These are phyloP conservation scores for Trametes cubensis DNA, from an alignment of 768 basidiomycete genomes.

Conservation along the genomic window DNA sequence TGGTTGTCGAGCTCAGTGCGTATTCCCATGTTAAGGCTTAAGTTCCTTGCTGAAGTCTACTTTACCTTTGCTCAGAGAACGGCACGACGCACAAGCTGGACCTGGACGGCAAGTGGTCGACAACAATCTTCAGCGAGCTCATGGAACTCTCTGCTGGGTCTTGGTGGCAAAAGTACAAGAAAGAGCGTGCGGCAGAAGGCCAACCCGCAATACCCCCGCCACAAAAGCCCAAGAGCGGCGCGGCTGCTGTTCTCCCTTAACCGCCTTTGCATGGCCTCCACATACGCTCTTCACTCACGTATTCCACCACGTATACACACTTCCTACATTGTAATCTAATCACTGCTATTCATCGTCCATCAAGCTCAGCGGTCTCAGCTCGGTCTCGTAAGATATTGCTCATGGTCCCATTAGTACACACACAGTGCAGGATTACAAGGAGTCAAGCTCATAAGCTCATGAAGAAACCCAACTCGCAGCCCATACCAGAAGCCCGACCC, in stretches of 20 bases:
- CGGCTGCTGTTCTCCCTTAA: slow-evolving; percentile 44
- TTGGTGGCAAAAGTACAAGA: slow-evolving; percentile 60
- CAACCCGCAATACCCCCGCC: slow-evolving; percentile 36
- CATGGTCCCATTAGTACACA: slow-evolving; percentile 20
- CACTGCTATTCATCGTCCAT: slow-evolving; percentile 11
- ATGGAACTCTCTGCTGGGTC: slow-evolving; percentile 68
- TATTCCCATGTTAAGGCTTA: slow-evolving; percentile 22
- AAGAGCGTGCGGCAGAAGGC: slow-evolving; percentile 48
- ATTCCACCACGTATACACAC: not conserved
- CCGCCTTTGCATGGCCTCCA: not conserved
- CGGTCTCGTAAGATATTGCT: not conserved
- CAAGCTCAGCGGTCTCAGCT: not conserved
- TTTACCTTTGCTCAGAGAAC: slow-evolving; percentile 42
- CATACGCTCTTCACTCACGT: not conserved
- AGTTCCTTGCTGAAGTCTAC: not conserved
- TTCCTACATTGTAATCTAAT: slow-evolving; percentile 17
- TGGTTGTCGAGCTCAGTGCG: slow-evolving; percentile 68
- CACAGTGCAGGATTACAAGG: slow-evolving; percentile 14
- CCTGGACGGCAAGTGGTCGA: slow-evolving; percentile 71
- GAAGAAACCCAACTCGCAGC: slow-evolving; percentile 30
- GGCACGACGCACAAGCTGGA: slow-evolving; percentile 52
- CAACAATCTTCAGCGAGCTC: slow-evolving; percentile 65
- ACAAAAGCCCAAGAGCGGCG: slow-evolving; percentile 38
- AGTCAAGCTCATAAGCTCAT: slow-evolving; percentile 18
- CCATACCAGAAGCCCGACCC: slow-evolving; percentile 55